Evolutionary conservation across 2,329 filamentous ascomycete species (phyloP).

Genomic region (Xylariaceae sp.): DNA sequence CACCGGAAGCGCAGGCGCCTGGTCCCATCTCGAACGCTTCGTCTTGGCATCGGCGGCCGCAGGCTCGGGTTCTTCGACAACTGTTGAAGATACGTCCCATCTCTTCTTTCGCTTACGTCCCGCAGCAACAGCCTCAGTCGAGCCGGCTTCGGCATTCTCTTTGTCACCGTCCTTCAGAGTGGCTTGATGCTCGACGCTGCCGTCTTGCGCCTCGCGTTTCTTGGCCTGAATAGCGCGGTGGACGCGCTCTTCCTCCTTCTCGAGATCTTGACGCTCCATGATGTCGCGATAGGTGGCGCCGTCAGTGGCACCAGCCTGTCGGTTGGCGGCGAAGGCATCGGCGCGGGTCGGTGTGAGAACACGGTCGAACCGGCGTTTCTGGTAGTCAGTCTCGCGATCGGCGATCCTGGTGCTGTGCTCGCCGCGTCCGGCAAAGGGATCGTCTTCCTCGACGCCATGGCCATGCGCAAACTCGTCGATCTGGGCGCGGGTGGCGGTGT

Average conservation of each 20-base stretch:
- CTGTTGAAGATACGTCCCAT: slow-evolving; percentile 76
- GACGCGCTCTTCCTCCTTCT: slow-evolving; percentile 90
- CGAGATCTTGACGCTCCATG: slow-evolving; percentile 86
- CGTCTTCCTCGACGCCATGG: slow-evolving; percentile 84
- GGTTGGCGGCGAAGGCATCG: slow-evolving; percentile 79
- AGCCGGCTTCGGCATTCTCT: slow-evolving; percentile 69
- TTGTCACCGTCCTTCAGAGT: slow-evolving; percentile 73
- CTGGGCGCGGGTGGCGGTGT: slow-evolving; percentile 87
- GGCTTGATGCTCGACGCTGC: slow-evolving; percentile 63
- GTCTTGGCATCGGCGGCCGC: slow-evolving; percentile 56
- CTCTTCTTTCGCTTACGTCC: slow-evolving; percentile 87
- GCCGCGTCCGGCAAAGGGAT: slow-evolving; percentile 75
- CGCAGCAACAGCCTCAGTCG: slow-evolving; percentile 60
- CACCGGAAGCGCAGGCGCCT: slow-evolving; percentile 60
- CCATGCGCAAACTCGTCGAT: slow-evolving; percentile 92
- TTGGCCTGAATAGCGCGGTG: slow-evolving; percentile 76
- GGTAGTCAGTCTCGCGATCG: slow-evolving; percentile 94
- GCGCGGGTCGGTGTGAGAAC: slow-evolving; percentile 80
- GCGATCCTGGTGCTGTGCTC: slow-evolving; percentile 90
- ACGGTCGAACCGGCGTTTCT: slow-evolving; percentile 90
- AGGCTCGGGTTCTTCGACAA: slow-evolving; percentile 48
- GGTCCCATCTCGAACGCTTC: slow-evolving; percentile 86
- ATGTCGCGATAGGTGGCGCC: slow-evolving; percentile 83
- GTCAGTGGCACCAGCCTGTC: slow-evolving; percentile 64
- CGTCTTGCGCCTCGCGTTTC: slow-evolving; percentile 57